These are phyloP conservation scores for Aspergillus awamori DNA, from an alignment of 2,329 filamentous ascomycete genomes.

Conservation along the genomic window DNA sequence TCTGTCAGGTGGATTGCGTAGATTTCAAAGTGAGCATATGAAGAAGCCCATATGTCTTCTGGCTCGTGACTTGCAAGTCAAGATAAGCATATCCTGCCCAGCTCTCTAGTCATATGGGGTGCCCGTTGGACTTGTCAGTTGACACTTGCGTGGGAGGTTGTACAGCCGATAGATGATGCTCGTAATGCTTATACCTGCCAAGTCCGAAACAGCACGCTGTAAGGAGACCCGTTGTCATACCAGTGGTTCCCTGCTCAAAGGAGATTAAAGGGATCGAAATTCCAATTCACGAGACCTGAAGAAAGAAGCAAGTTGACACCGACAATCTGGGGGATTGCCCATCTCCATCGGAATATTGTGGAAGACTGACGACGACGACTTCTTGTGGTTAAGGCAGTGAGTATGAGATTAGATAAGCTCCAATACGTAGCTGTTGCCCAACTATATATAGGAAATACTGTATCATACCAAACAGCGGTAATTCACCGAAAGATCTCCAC, in stretches of 20 bases:
- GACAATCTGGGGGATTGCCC: not conserved
- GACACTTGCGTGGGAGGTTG: constrained; percentile 1
- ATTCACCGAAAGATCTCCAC: constrained; percentile 1
- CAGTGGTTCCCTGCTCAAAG: not conserved
- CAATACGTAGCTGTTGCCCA: not conserved
- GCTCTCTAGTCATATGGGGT: not conserved
- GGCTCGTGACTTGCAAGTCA: constrained; percentile 1
- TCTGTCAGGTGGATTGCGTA: not conserved
- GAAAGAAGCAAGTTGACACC: not conserved
- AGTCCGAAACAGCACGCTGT: not conserved
- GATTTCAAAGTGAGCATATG: not conserved
- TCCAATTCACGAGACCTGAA: no score
- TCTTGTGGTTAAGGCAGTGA: not conserved
- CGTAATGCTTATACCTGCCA: not conserved
- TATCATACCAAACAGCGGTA: constrained; percentile 4
- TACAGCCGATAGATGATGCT: constrained; percentile 2
- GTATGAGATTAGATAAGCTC: constrained; percentile 4
- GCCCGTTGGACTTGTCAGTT: constrained; percentile 2
- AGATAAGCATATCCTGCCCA: constrained; percentile 9
- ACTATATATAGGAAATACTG: not conserved
- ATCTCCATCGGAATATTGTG: not conserved
- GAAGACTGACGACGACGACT: not conserved
- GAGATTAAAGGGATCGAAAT: not conserved
- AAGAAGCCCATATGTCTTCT: not conserved
- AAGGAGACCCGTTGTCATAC: not conserved